Evolutionary conservation across 1,284 basidiomycete species (phyloP), one percentile per base, ranked within the genome.

Genomic region (Phenoliferia sp.): DNA sequence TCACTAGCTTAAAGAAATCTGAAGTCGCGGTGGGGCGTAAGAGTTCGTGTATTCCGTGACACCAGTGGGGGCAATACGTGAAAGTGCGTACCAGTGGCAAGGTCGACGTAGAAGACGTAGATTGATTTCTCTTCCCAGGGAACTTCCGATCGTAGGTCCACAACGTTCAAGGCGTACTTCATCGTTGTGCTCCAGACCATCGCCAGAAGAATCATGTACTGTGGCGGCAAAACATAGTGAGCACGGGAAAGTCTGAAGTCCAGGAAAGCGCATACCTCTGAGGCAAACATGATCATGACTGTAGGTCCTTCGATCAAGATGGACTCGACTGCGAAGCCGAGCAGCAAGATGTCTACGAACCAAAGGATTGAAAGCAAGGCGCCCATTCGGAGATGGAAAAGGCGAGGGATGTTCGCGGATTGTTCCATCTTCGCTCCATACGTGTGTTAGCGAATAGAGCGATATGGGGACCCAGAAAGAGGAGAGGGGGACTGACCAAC

Each of bases 101-200:
- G 82, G 75, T 98, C 95, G 71, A 98, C 87, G 77, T 96, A 97
- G 81, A 97, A 96, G 19, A 92, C 83, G 82, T 88, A 95, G 87
- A 97, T 95, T 81, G 91, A 94, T 83, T 99, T 99, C 76, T 90
- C 88, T 79, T 99, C 94, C 96, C 95, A 99, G 59, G 72, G 71
- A 3, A 64, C 62, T 12, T 75, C 70, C 44, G 66, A 69, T 0
- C 69, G 84, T 52, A 92, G 81, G 77, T 98, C 96, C 71, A 90
- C 84, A 29, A 89, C 80, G 64, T 89, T 92, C 68, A 98, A 85
- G n/a, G 85, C 73, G 78, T 99, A 99, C 78, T 94, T 92, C 62
- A 88, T 84, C 63, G 89, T 86, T 7, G 88, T 87, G 69, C 92
- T 92, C 67, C 88, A 82, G 3, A 88, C 83, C 67, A 88, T 90